Conservation (phyloP, 148 eudicot species). For the Diospyros kaki region DNA sequence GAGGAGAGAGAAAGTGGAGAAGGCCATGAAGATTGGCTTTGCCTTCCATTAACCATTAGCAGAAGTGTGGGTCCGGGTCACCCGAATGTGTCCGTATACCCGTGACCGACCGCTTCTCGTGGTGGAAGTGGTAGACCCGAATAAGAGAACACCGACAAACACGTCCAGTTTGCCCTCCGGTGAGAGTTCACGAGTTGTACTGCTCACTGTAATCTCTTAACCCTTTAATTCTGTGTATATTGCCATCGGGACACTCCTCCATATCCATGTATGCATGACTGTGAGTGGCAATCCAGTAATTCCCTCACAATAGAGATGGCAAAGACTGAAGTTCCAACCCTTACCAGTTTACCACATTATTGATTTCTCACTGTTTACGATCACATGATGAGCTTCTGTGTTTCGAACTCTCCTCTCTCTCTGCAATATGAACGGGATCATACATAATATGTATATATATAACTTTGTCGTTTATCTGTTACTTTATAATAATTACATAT, state of each 20-base stretch:
- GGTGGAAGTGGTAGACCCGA: not conserved
- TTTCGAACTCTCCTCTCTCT: not conserved
- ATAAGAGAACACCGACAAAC: no score
- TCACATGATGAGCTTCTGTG: not conserved
- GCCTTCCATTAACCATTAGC: no score
- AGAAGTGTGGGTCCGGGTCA: not conserved
- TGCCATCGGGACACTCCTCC: not conserved
- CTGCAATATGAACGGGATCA: no score
- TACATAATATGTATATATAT: no score
- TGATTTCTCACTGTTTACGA: no score
- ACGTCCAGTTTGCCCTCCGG: not conserved
- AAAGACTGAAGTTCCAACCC: not conserved
- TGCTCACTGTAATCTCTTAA: not conserved
- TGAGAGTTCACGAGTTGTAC: not conserved
- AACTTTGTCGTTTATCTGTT: not conserved
- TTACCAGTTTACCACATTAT: not conserved
- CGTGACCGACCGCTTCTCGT: not conserved
- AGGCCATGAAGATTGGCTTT: no score
- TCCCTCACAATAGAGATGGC: not conserved
- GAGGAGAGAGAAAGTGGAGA: no score
- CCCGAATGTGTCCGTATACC: no score
- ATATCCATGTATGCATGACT: not conserved
- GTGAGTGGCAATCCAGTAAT: not conserved
- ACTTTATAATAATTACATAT: not conserved
- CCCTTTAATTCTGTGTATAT: not conserved